phyloP scores from a whole-genome alignment of 208 protist genomes.

The Leishmania braziliensis region DNA sequence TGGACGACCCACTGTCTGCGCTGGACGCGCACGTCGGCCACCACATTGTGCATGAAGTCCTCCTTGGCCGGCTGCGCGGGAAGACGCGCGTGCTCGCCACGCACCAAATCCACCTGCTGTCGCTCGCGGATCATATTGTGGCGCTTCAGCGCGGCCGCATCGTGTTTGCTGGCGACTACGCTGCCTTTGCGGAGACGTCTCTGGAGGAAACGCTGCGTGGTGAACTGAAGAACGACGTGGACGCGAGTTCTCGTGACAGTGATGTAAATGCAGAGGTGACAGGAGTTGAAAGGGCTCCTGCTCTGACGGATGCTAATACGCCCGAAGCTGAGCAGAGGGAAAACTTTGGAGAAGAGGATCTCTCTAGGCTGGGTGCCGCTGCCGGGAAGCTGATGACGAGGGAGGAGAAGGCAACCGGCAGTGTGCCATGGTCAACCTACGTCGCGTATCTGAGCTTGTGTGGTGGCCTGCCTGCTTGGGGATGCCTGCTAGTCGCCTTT shows the following conservation, averaged over 20 bases:
- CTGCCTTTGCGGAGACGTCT: constrained; percentile 38
- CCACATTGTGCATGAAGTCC: neutral
- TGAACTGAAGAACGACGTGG: neutral
- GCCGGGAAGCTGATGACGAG: constrained; percentile 46
- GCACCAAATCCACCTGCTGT: constrained; percentile 93
- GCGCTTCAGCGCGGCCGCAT: constrained; percentile 73
- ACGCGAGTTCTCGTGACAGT: neutral
- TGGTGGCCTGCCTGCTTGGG: constrained; percentile 42
- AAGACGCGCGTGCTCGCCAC: constrained; percentile 94
- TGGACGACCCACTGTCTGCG: constrained; percentile 93
- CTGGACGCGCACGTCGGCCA: constrained; percentile 90
- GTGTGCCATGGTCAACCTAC: constrained; percentile 65
- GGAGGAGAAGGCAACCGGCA: constrained; percentile 65
- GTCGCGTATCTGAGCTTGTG: constrained; percentile 51
- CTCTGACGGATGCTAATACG: neutral
- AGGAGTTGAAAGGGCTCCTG: neutral
- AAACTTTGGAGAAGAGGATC: neutral
- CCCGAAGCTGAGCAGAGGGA: neutral
- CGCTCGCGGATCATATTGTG: constrained; percentile 82
- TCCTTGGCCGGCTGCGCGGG: constrained; percentile 55
- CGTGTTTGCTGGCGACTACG: constrained; percentile 42
- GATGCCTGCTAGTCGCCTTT: constrained; percentile 59
- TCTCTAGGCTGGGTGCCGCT: neutral
- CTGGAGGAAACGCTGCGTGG: constrained; percentile 7
- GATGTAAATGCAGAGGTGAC: neutral